Conservation (phyloP, 2,329 filamentous ascomycete genomes). For the Podosphaera xanthii region DNA sequence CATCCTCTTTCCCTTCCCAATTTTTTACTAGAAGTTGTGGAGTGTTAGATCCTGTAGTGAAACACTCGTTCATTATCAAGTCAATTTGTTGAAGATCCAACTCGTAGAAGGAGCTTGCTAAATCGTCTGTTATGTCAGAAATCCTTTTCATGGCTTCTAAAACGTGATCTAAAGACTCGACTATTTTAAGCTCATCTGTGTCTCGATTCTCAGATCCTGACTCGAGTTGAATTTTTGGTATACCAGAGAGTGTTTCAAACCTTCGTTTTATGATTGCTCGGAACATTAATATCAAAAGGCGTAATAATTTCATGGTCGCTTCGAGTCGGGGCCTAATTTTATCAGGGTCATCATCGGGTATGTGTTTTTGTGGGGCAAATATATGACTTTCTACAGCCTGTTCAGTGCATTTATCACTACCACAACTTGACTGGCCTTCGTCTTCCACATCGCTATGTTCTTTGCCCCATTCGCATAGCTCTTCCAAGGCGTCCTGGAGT, state of each 20-base stretch:
- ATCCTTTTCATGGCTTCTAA: conserved; percentile 32
- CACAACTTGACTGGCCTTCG: conserved; percentile 27
- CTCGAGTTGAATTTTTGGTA: conserved; percentile 19
- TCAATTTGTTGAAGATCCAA: conserved; percentile 36
- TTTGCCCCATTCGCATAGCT: conserved; percentile 72
- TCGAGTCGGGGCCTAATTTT: conserved; percentile 43
- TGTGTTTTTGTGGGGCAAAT: conserved; percentile 36
- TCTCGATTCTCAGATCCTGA: conserved; percentile 2
- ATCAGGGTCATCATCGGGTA: conserved; percentile 40
- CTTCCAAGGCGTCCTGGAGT: conserved; percentile 61
- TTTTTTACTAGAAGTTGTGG: conserved; percentile 30
- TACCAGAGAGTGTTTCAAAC: conserved; percentile 31
- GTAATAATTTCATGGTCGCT: conserved; percentile 37
- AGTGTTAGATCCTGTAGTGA: conserved; percentile 32
- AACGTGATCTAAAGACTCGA: conserved; percentile 29
- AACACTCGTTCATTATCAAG: conserved; percentile 32
- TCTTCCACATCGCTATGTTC: conserved; percentile 40
- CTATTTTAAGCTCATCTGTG: conserved; percentile 3
- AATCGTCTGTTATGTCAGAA: conserved; percentile 44
- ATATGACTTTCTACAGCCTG: conserved; percentile 44
- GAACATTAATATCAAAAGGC: conserved; percentile 45
- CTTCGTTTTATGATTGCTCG: conserved; percentile 47
- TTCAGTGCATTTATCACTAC: conserved; percentile 18
- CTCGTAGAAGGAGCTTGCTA: conserved; percentile 52
- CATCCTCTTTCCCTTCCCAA: conserved; percentile 47